These are phyloP conservation scores for Encephalitozoon hellem DNA, from an alignment of 371 early-diverging fungal species.

Conservation along the genomic window DNA sequence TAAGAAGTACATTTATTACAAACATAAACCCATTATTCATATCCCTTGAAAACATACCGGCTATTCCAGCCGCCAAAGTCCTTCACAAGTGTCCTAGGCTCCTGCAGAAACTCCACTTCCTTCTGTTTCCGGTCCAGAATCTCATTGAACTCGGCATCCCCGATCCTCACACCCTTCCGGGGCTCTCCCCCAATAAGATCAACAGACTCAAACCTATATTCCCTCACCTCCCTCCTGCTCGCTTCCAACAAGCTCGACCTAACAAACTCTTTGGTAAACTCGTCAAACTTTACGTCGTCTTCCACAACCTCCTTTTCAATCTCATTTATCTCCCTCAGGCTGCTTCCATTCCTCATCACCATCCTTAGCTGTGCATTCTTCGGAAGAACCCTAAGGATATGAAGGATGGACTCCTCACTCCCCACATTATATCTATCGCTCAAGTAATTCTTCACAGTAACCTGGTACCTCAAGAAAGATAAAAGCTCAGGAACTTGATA, in stretches of 20 bases:
- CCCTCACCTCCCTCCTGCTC: background rate
- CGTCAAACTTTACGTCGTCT: background rate
- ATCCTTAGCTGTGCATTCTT: conserved; percentile 11
- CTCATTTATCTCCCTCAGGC: background rate
- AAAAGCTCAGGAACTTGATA: conserved; percentile 6
- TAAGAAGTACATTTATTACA: background rate
- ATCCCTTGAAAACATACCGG: background rate
- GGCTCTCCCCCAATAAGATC: conserved; percentile 2
- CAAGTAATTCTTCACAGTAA: conserved; percentile 3
- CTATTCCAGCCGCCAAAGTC: background rate
- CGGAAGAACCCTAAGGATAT: conserved; percentile 16
- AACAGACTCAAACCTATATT: background rate
- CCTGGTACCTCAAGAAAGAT: conserved; percentile 6
- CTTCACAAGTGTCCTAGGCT: background rate
- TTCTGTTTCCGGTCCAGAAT: background rate
- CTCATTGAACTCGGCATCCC: background rate
- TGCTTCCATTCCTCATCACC: background rate
- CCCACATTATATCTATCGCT: conserved; percentile 1
- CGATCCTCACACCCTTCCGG: background rate
- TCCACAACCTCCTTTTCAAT: background rate
- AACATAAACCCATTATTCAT: background rate
- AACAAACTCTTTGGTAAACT: conserved; percentile 9
- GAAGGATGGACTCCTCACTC: conserved; percentile 22
- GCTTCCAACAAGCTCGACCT: background rate
- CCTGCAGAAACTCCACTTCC: background rate